Conservation (phyloP, 257 asterid species). For the Gynochthodes officinalis region DNA sequence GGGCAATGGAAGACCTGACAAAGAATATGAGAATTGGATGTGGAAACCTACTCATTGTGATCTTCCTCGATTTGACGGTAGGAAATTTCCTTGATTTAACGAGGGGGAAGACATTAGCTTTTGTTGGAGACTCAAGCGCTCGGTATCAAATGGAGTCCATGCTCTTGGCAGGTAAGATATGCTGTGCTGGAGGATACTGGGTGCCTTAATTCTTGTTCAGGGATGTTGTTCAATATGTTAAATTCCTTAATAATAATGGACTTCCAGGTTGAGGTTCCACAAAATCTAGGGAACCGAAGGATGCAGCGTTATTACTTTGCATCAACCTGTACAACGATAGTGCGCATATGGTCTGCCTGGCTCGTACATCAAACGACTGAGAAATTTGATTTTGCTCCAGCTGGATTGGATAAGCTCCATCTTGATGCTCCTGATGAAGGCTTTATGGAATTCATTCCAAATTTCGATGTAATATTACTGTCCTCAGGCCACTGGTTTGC, state of each 20-base stretch:
- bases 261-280: conserved; percentile 79
- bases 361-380: conserved; percentile 80
- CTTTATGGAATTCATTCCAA: conserved; percentile 63
- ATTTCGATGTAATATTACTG: conserved; percentile 69
- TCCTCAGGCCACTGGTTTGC: conserved; percentile 99
- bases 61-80: conserved; percentile 71
- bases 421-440: conserved; percentile 80
- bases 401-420: conserved; percentile 69
- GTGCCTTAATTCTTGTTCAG: no score
- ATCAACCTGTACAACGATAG: conserved; percentile 82
- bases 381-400: conserved; percentile 68
- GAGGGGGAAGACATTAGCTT: conserved; percentile 94
- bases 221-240: no score
- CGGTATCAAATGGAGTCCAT: conserved; percentile 97
- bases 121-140: conserved; percentile 93
- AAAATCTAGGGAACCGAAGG: conserved; percentile 64
- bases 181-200: no score
- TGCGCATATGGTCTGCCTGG: conserved; percentile 99
- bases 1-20: conserved; percentile 97
- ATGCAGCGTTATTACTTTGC: conserved; percentile 84
- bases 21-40: conserved; percentile 84
- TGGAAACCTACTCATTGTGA: conserved; percentile 90
- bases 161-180: conserved; percentile 79
- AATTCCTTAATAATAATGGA: no score
- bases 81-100: conserved; percentile 72